Conservation (phyloP, 2,329 filamentous ascomycete genomes). For the Domatiomyces globalis region DNA sequence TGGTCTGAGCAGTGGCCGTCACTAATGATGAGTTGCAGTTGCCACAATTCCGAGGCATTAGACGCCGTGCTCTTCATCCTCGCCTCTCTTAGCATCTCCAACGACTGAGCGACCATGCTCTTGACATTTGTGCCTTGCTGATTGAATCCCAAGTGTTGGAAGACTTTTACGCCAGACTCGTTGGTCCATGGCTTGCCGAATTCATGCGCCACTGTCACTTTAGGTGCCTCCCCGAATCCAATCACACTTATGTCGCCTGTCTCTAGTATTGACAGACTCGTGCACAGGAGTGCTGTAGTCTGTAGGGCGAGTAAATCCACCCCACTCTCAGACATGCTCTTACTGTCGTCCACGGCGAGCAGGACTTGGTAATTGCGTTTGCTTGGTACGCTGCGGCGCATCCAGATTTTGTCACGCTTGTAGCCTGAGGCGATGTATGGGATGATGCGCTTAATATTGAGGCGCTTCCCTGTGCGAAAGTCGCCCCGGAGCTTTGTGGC, state of each 20-base stretch:
- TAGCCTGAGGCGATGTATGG: constrained; percentile 97
- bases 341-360: constrained; percentile 90
- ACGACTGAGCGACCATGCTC: constrained; percentile 60
- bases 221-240: constrained; percentile 60
- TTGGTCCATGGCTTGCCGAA: constrained; percentile 70
- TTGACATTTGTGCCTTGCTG: constrained; percentile 79
- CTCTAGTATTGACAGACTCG: constrained; percentile 81
- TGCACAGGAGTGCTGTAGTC: constrained; percentile 80
- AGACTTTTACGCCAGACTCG: constrained; percentile 67
- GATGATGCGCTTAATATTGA: constrained; percentile 99
- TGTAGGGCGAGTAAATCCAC: constrained; percentile 76
- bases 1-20: constrained; percentile 90
- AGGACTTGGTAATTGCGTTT: constrained; percentile 96
- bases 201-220: constrained; percentile 71
- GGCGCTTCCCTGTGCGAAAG: constrained; percentile 91
- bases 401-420: constrained; percentile 99
- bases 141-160: constrained; percentile 71
- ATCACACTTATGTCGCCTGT: constrained; percentile 85
- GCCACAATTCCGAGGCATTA: constrained; percentile 64
- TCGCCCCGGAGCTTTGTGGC: constrained; percentile 93
- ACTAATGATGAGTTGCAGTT: constrained; percentile 81
- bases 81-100: constrained; percentile 68
- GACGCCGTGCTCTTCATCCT: constrained; percentile 38
- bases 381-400: constrained; percentile 78
- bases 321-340: constrained; percentile 74